A percentile compares a stretch with the other conserved stretches of the same genome.
These are phyloP conservation scores for Ambrosiella xylebori DNA, from an alignment of 2,329 filamentous ascomycete species.

Conservation along the genomic window DNA sequence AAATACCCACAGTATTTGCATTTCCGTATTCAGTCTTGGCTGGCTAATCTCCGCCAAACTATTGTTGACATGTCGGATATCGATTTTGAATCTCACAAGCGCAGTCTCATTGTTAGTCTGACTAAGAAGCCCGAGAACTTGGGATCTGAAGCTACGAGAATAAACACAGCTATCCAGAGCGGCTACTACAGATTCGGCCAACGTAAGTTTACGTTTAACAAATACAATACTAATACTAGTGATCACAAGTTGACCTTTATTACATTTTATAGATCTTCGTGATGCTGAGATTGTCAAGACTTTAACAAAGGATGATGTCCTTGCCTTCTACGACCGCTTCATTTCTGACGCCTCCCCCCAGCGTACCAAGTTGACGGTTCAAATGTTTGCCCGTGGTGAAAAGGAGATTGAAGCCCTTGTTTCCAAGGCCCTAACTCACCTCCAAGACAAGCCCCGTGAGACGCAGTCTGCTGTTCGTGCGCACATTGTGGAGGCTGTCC, in stretches of 20 bases:
- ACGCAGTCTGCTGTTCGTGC: conserved; percentile 15
- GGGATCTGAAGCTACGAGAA: conserved; percentile 61
- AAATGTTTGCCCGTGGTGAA: conserved; percentile 58
- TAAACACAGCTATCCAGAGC: conserved; percentile 59
- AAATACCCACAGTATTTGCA: conserved; percentile 71
- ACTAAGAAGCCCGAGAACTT: conserved; percentile 89
- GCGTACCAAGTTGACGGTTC: conserved; percentile 70
- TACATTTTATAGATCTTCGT: conserved; percentile 37
- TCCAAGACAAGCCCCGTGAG: background rate
- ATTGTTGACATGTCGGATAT: conserved; percentile 61
- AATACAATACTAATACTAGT: background rate
- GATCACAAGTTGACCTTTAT: background rate
- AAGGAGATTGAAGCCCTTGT: conserved; percentile 16
- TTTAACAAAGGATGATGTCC: conserved; percentile 63
- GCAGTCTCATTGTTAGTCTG: conserved; percentile 70
- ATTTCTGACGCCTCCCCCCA: conserved; percentile 56
- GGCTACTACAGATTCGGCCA: conserved; percentile 84
- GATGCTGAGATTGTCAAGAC: conserved; percentile 60
- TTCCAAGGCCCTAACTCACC: conserved; percentile 4
- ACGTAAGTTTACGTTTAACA: conserved; percentile 33
- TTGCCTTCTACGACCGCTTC: conserved; percentile 59
- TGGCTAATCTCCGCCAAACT: conserved; percentile 46
- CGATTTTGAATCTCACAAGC: conserved; percentile 82
- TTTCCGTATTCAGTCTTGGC: conserved; percentile 70
- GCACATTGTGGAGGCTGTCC: conserved; percentile 8